Base-by-base conservation (phyloP, 768 basidiomycete species). In the Leccinum olivaceopallidum region DNA sequence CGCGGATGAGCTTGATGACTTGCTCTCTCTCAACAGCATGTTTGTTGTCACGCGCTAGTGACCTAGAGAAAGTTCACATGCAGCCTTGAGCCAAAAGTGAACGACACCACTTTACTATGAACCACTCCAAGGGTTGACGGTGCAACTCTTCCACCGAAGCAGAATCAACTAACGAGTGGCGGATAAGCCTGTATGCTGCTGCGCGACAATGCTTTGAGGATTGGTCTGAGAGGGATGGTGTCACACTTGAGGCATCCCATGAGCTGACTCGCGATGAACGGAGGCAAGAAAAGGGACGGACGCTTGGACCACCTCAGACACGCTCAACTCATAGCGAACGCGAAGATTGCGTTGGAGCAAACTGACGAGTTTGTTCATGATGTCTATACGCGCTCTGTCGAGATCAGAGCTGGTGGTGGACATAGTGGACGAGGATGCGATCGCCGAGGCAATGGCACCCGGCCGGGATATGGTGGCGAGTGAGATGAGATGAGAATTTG, bases 21-120 rank as follows among this genome's bases (percentile, higher is more conserved):
- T 98, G 95, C 69, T 97, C 94, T 70, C 93, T 92, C 76, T 95
- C 97, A 6, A 87, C 82, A 13, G 84, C 83, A 69, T 87, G 82
- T 67, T 92, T 90, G 70, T 86, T 87, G 70, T 98, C 95, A 13
- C 95, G 86, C 0, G 89, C 85, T 16, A 98, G 79, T 2, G 95
- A 87, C 65, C 94, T 95, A 59, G 58, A 56, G 53, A 59, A 58
- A 54, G 59, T 62, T 61, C 39, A 65, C 58, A 51, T 13, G 56
- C 37, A 48, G 4, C 36, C 39, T 30, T 16, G 13, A 51, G 20
- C 30, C 9, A 28, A 18, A 55, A 57, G 52, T 26, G 44, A 42
- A 64, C 37, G 16, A n/a, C 68, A 80, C 55, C 63, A 95, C 95
- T 90, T 90, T 64, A 98, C 85, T 51, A 98, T 85, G 69, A 92